Percentiles rank a stretch among this genome's conserved stretches.
Evolutionary conservation across 108 stramenopile species (phyloP).

Genomic region (Stephanodiscus minutulus): DNA sequence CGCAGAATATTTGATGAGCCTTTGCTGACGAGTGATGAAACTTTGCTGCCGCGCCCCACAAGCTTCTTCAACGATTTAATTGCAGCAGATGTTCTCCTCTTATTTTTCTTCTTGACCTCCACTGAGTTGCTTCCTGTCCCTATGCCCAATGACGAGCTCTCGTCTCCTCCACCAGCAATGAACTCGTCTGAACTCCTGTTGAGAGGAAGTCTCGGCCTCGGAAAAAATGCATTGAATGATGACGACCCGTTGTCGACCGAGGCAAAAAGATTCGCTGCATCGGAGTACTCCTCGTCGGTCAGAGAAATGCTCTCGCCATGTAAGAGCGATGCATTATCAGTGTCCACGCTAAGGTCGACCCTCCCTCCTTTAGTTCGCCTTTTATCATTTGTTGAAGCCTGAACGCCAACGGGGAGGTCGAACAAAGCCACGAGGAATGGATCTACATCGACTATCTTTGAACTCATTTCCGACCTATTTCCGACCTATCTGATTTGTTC

Average conservation of each 20-base stretch:
- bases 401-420: constrained; percentile 28
- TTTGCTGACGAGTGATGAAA: background rate
- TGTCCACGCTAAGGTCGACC: background rate
- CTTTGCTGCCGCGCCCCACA: constrained; percentile 7
- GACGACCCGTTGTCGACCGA: background rate
- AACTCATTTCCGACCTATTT: background rate
- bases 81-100: constrained; percentile 15
- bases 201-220: constrained; percentile 6
- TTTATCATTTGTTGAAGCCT: background rate
- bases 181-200: background rate
- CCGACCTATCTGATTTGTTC: background rate
- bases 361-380: background rate
- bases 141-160: background rate
- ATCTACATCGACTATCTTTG: constrained; percentile 24
- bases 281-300: constrained; percentile 27
- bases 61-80: constrained; percentile 19
- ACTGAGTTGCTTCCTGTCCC: background rate
- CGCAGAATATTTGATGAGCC: background rate
- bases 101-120: constrained; percentile 1
- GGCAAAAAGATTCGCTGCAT: constrained; percentile 12
- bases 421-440: constrained; percentile 37
- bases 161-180: background rate
- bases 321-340: constrained; percentile 21
- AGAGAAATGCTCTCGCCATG: constrained; percentile 35
- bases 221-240: background rate